Base-by-base conservation (phyloP, 257 asterid species). In the Anisodus tanguticus region DNA sequence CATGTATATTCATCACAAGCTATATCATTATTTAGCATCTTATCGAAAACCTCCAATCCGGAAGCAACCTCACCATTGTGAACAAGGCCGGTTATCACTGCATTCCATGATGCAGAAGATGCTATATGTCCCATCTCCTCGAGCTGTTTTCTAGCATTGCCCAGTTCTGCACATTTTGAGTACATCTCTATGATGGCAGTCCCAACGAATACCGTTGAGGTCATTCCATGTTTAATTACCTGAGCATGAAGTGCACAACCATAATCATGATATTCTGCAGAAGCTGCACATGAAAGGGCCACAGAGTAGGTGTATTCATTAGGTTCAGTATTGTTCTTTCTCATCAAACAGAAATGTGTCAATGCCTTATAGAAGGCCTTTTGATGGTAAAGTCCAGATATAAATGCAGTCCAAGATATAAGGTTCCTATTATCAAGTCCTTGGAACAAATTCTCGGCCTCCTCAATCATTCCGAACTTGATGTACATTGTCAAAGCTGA, bases 401-500 rank as follows among this genome's bases (percentile, higher is more conserved):
- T 53, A 19, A 71, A 37, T 2, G 87, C 85, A 6, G 85, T 84
- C 82, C 89, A 86, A 84, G 87, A 84, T 63, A 84, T 81, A 11
- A 43, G 2, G 54, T 80, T 86, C 84, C 43, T 84, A 19, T 71
- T 43, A 22, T 69, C 72, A 72, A 80, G 81, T 41, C 49, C 26
- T 45, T 22, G 85, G 62, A 86, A 86, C 76, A 86, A 55, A 59
- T 13, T 71, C 55, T 26, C 83, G 41, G 89, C 87, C 45, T 86
- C 81, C 82, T 86, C 83, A 84, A 86, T 86, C 85, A 43, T 71
- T 39, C 87, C 67, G 47, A 59, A 86, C 37, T 84, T 83, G 72
- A 49, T 79, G 78, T 86, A 86, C 89, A 83, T 83, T 17, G 87
- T 86, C 86, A 86, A 72, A 80, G 78, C 85, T 15, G 89, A 83